phyloP scores from a whole-genome alignment of 192 early-diverging fungal species.

The Rhizoclosmatium globosum region DNA sequence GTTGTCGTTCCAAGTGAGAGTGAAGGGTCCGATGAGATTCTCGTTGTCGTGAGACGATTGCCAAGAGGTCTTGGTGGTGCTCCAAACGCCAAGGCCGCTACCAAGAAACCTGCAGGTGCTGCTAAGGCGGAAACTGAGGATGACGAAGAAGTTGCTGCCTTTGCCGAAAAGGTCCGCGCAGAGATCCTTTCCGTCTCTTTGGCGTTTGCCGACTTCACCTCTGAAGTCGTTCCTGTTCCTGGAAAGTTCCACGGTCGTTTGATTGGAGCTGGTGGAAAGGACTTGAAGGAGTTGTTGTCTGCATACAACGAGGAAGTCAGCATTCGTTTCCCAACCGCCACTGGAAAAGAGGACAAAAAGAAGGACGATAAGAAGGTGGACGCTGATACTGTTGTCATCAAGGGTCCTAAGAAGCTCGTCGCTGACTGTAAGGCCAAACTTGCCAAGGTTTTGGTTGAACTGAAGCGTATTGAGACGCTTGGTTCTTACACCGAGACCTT shows the following conservation, averaged over 20 bases:
- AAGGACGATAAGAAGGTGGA: constrained; percentile 48
- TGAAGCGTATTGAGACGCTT: constrained; percentile 73
- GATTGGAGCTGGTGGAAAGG: constrained; percentile 78
- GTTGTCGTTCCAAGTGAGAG: constrained; percentile 79
- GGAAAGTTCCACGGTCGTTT: constrained; percentile 79
- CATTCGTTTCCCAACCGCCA: constrained; percentile 73
- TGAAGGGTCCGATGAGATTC: constrained; percentile 72
- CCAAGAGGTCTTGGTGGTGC: constrained; percentile 35
- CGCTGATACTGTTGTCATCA: constrained; percentile 73
- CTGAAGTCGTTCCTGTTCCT: constrained; percentile 68
- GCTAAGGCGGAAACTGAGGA: constrained; percentile 50
- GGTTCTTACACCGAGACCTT: constrained; percentile 51
- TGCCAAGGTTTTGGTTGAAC: constrained; percentile 67
- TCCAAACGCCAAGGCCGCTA: constrained; percentile 32
- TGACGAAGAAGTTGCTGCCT: constrained; percentile 42
- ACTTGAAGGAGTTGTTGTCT: constrained; percentile 75
- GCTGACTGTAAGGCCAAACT: constrained; percentile 76
- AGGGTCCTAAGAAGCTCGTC: constrained; percentile 82
- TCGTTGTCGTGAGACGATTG: constrained; percentile 80
- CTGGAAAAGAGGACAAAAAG: constrained; percentile 51
- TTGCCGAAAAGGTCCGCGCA: constrained; percentile 61
- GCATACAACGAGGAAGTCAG: constrained; percentile 69
- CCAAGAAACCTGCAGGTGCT: constrained; percentile 25
- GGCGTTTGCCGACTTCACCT: constrained; percentile 72
- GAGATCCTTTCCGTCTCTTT: constrained; percentile 74